A percentile compares a stretch with the other conserved stretches of the same genome.
Conservation (phyloP, 768 basidiomycete species). For the Lactifluus subvellereus region DNA sequence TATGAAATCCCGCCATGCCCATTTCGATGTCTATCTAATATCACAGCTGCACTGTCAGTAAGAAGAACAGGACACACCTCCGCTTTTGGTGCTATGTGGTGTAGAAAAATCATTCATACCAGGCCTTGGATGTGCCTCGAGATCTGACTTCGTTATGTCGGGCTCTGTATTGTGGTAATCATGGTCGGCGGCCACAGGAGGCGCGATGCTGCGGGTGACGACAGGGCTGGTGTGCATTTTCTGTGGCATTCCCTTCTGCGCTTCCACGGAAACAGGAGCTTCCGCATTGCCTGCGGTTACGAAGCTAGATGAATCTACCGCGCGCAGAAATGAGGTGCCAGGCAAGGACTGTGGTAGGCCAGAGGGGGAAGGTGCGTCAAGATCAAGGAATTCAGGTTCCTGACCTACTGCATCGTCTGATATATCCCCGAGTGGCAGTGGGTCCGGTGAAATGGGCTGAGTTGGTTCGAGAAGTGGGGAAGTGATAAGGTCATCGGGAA, state of each 20-base stretch:
- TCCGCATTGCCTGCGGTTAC: slow-evolving; percentile 30
- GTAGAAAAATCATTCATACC: slow-evolving; percentile 33
- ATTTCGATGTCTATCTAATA: slow-evolving; percentile 58
- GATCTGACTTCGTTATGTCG: slow-evolving; percentile 30
- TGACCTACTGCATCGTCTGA: slow-evolving; percentile 28
- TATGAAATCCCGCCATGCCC: slow-evolving; percentile 80
- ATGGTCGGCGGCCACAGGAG: slow-evolving; percentile 15
- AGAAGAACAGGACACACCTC: slow-evolving; percentile 11
- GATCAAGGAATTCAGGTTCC: slow-evolving; percentile 83
- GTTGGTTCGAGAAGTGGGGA: slow-evolving; percentile 81
- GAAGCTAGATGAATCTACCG: slow-evolving; percentile 25
- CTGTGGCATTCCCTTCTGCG: slow-evolving; percentile 27
- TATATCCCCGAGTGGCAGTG: slow-evolving; percentile 24
- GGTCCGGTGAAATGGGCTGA: slow-evolving; percentile 32
- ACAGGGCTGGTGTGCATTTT: slow-evolving; percentile 27
- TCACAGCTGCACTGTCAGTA: background rate
- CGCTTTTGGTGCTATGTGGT: slow-evolving; percentile 40
- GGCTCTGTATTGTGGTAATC: slow-evolving; percentile 16
- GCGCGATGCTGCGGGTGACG: slow-evolving; percentile 16
- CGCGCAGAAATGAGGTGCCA: background rate
- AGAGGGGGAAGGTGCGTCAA: slow-evolving; percentile 45
- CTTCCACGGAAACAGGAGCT: slow-evolving; percentile 27
- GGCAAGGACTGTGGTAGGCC: background rate
- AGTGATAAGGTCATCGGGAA: slow-evolving; percentile 90
- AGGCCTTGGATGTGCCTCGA: slow-evolving; percentile 45